Conservation (phyloP, 257 asterid genomes). For the Salvia rosmarinus region DNA sequence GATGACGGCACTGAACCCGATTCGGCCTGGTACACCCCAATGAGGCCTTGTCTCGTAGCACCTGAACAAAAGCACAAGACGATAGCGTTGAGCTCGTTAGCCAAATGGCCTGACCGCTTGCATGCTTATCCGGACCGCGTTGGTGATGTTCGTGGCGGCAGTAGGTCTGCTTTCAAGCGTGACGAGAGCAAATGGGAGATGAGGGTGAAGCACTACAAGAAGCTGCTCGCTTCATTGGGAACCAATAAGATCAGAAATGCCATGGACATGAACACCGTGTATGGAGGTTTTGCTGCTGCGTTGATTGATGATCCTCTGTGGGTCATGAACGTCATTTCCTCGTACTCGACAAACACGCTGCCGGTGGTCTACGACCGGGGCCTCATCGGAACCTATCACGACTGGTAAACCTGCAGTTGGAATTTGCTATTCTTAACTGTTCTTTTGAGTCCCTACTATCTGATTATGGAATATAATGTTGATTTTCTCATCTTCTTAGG, state of each 20-base stretch:
- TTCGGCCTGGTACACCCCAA: slow-evolving; percentile 68
- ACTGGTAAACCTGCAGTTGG: slow-evolving; percentile 40
- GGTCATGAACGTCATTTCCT: slow-evolving; percentile 60
- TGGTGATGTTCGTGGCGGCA: slow-evolving; percentile 50
- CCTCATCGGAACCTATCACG: slow-evolving; percentile 55
- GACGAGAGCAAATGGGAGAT: slow-evolving; percentile 50
- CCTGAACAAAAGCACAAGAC: slow-evolving; percentile 43
- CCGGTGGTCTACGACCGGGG: slow-evolving; percentile 54
- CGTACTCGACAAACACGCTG: slow-evolving; percentile 48
- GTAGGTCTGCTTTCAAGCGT: slow-evolving; percentile 40
- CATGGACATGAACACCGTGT: slow-evolving; percentile 56
- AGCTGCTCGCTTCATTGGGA: slow-evolving; percentile 50
- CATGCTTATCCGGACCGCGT: slow-evolving; percentile 51
- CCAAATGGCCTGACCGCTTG: slow-evolving; percentile 55
- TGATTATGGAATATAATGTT: slow-evolving; percentile 1
- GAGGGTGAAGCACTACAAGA: slow-evolving; percentile 47
- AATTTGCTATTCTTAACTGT: not conserved
- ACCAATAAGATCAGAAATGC: slow-evolving; percentile 50
- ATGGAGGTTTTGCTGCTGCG: slow-evolving; percentile 55
- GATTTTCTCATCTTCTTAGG: slow-evolving; percentile 35
- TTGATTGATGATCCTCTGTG: slow-evolving; percentile 46
- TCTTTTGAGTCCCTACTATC: not conserved
- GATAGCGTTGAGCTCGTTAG: slow-evolving; percentile 35
- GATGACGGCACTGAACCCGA: slow-evolving; percentile 63
- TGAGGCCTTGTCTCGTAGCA: slow-evolving; percentile 55